Evolutionary conservation across 2,329 filamentous ascomycete species (phyloP).

Genomic region (Exophiala aquamarina): DNA sequence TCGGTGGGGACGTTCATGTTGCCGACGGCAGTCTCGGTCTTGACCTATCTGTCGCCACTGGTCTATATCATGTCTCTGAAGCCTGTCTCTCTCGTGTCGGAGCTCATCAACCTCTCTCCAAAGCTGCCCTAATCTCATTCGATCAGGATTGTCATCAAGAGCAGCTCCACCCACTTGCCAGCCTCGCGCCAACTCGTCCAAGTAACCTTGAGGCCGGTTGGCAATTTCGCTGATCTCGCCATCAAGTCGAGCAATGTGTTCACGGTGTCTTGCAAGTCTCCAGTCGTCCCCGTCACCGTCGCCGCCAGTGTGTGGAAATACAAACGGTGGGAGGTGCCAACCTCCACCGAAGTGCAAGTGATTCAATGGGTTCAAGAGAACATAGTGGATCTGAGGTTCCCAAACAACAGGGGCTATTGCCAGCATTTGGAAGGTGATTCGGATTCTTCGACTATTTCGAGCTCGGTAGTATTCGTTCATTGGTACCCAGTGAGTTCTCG

Average conservation of each 20-base stretch:
- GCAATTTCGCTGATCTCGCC: conserved; percentile 6
- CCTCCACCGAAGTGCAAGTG: background rate
- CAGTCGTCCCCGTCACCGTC: no score
- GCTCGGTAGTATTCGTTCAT: conserved; percentile 14
- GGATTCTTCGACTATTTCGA: conserved; percentile 6
- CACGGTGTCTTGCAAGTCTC: conserved; percentile 2
- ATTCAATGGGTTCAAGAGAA: conserved; percentile 1
- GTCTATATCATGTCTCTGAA: background rate
- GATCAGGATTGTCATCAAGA: background rate
- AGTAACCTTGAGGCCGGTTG: background rate
- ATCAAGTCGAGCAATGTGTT: conserved; percentile 5
- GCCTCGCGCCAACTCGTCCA: background rate
- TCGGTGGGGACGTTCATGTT: no score
- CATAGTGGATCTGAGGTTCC: background rate
- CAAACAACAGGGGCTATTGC: conserved; percentile 11
- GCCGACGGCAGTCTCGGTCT: no score
- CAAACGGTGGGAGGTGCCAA: background rate
- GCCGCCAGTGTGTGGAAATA: no score
- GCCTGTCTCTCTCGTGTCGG: background rate
- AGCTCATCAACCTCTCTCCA: background rate
- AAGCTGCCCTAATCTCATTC: background rate
- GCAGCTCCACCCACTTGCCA: background rate
- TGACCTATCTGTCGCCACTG: background rate
- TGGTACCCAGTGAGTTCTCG: conserved; percentile 18
- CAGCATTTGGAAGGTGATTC: conserved; percentile 8